Percentiles rank a stretch among this genome's conserved stretches.
phyloP scores from a whole-genome alignment of 805 yeast genomes.

The Starmera caribaea region DNA sequence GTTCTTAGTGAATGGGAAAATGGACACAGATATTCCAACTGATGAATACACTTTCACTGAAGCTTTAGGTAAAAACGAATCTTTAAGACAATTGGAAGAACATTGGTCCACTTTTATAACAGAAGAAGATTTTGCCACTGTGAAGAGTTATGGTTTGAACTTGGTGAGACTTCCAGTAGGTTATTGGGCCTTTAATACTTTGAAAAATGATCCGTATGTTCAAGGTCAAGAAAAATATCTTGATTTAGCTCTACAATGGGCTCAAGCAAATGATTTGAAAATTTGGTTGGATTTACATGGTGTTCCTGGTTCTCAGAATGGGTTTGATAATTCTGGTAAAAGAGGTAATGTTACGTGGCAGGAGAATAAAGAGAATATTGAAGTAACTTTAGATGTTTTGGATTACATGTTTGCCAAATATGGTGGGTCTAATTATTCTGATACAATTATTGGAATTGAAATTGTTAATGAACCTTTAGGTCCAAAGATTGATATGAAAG shows the following conservation, averaged over 20 bases:
- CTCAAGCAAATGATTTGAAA: conserved; percentile 44
- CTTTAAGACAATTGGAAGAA: conserved; percentile 28
- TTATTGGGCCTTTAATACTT: conserved; percentile 55
- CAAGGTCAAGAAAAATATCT: conserved; percentile 57
- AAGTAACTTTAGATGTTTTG: conserved; percentile 41
- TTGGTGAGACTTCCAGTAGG: conserved; percentile 74
- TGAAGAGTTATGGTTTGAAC: conserved; percentile 46
- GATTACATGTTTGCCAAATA: conserved; percentile 41
- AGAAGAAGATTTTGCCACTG: conserved; percentile 46
- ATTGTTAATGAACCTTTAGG: conserved; percentile 67
- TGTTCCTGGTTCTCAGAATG: conserved; percentile 79
- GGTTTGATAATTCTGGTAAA: conserved; percentile 74
- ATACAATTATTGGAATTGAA: conserved; percentile 61
- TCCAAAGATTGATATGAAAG: conserved; percentile 31
- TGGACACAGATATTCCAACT: conserved; percentile 32
- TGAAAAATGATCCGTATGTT: conserved; percentile 50
- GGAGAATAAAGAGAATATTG: conserved; percentile 27
- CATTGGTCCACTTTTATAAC: conserved; percentile 56
- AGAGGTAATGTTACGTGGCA: conserved; percentile 39
- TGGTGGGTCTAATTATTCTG: conserved; percentile 36
- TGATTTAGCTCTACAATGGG: conserved; percentile 62
- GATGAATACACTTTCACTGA: conserved; percentile 53
- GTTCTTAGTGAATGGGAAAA: conserved; percentile 16
- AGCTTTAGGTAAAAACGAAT: conserved; percentile 36
- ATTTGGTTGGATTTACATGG: conserved; percentile 77